Base-by-base conservation (phyloP, 306 rosid genomes). In the Glycyrrhiza uralensis region DNA sequence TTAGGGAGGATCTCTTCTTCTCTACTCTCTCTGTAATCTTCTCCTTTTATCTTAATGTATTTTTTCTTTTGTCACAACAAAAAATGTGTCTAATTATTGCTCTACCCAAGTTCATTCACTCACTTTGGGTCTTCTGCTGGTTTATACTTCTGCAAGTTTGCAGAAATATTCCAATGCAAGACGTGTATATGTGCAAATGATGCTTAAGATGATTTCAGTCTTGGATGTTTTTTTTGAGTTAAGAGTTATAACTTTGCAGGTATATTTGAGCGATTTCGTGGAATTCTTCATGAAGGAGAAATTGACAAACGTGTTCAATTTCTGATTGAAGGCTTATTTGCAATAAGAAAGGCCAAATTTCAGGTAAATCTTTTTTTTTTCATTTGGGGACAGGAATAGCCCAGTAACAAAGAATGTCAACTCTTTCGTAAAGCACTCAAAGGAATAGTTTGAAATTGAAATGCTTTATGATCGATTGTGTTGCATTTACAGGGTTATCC, bases 251-350 rank as follows among this genome's bases (percentile, higher is more conserved):
- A 56, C 30, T 56, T 77, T 76, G 33, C 77, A 94, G 97, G 97
- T 65, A 94, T 94, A 65, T 94, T 91, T 85, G 99, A 94, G 88
- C 95, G 96, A 6, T 94, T 94, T 52, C 96, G 93, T 33, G 95
- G 97, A 82, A 94, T 94, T 88, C 97, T 94, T 65, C 96, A 94
- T 65, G 98, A 91, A 80, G 99, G 96, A 46, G 96, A 94, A 83
- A 94, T 91, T 46, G 97, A 89, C 83, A 94, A 89, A 71, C 84
- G 95, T 68, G 97, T 91, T 64, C 95, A 94, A 73, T 91, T 89
- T 81, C 76, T 91, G 58, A 94, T 91, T 68, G 99, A 91, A 88
- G 89, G 94, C 66, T 76, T 94, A 69, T 94, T 94, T 86, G 96
- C 96, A 2, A 77, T 89, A 32, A 85, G 98, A 74, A 94, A 89